These are phyloP conservation scores for Malania oleifera DNA, from an alignment of 164 flowering plant genomes.

Conservation along the genomic window DNA sequence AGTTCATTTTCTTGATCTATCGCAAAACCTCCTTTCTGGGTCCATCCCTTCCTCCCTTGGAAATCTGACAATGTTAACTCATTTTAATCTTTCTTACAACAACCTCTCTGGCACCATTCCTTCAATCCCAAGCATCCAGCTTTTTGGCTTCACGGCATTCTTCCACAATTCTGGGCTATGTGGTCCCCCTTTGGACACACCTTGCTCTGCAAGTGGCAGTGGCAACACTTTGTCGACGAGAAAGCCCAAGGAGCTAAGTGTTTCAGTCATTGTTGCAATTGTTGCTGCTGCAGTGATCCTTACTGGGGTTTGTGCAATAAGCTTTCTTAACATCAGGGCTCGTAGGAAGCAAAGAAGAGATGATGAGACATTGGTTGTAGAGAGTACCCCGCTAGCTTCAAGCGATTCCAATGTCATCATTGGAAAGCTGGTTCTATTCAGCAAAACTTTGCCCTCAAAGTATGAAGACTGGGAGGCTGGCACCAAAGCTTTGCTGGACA, in stretches of 20 bases:
- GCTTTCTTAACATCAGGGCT: constrained; percentile 60
- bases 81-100: constrained; percentile 79
- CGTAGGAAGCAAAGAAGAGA: constrained; percentile 38
- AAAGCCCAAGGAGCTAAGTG: constrained; percentile 48
- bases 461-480: constrained; percentile 99
- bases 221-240: constrained; percentile 18
- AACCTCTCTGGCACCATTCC: constrained; percentile 75
- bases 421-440: constrained; percentile 92
- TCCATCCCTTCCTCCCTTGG: constrained; percentile 63
- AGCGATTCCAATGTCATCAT: constrained; percentile 75
- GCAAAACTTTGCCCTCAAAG: constrained; percentile 83
- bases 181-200: constrained; percentile 54
- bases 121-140: constrained; percentile 32
- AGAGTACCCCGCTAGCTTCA: constrained; percentile 71
- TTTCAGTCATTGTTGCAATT: constrained; percentile 80
- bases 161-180: constrained; percentile 68
- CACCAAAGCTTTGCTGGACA: constrained; percentile 87
- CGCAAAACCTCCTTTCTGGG: constrained; percentile 66
- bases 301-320: constrained; percentile 67
- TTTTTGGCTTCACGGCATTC: constrained; percentile 62
- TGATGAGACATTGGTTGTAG: constrained; percentile 39
- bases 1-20: constrained; percentile 56
- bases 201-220: constrained; percentile 39
- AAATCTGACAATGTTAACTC: constrained; percentile 43
- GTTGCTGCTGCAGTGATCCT: constrained; percentile 87